Evolutionary conservation across 306 rosid genomes (phyloP), one percentile per base, ranked within the genome.

Genomic region (Morella rubra): DNA sequence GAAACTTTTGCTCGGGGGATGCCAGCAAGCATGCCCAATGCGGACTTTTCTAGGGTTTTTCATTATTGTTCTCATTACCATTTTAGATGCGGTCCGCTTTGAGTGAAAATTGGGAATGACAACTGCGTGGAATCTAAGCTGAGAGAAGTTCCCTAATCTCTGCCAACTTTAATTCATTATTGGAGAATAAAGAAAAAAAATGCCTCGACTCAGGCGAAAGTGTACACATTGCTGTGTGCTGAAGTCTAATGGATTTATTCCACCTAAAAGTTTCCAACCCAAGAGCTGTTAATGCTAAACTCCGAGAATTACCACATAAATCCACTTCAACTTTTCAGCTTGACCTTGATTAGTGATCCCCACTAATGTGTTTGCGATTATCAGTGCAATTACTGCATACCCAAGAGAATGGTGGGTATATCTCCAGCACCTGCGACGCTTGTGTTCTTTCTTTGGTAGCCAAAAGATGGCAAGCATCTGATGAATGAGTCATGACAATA

Each of bases 381-480:
- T 78, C 53, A 90, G 44, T 32, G 42, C 83, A 50, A 85, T 70
- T 49, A 80, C 19, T 3, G 60, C 76, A 60, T 80, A 85, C 32
- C 89, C 89, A 58, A 85, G 55, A 14, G 77, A 3, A 51, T 40
- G 73, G 59, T 85, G 89, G 89, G 32, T 22, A 80, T 20, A 70
- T 74, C 70, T 53, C 69, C 86, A 66, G 3, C 72, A 53, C 51
- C 72, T 74, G 44, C 72, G 51, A 65, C 69, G 52, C 5, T 68
- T 51, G 13, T 71, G 41, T 71, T 79, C 82, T 75, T 65, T 69
- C 68, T 61, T 81, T 22, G 84, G 80, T 56, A 76, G 77, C 82
- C 84, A 59, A 40, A 69, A 72, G 14, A 82, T 72, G 72, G 83
- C 81, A 73, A 88, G 71, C 88, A 85, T 83, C 89, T 90, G 77